These are phyloP conservation scores for Calonectria fujianensis DNA, from an alignment of 2,329 filamentous ascomycete species.

Conservation along the genomic window DNA sequence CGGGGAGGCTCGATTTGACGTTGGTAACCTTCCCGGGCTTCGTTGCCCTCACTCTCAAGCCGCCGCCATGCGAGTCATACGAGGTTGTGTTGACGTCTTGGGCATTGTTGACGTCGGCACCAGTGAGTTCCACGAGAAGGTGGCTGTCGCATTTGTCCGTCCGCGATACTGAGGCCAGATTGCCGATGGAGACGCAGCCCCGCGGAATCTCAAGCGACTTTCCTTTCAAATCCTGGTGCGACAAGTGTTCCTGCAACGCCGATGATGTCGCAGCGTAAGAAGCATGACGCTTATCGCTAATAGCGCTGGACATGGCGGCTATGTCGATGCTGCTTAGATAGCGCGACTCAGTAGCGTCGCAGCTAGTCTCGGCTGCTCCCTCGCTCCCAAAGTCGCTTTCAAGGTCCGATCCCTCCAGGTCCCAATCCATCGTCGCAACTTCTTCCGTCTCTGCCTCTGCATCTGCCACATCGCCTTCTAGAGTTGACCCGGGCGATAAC, in stretches of 20 bases:
- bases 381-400: slow-evolving; percentile 4
- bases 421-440: not conserved
- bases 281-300: not conserved
- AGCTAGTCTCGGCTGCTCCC: not conserved
- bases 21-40: not conserved
- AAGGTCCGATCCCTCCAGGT: slow-evolving; percentile 1
- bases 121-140: not conserved
- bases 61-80: not conserved
- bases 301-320: not conserved
- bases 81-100: not conserved
- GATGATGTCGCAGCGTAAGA: not conserved
- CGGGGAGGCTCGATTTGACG: not conserved
- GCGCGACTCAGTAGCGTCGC: not conserved
- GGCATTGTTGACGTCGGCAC: not conserved
- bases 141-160: not conserved
- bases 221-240: not conserved
- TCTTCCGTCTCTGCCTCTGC: not conserved
- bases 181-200: slow-evolving; percentile 1
- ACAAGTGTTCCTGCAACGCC: not conserved
- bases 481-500: not conserved
- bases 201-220: slow-evolving; percentile 2
- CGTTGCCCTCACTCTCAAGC: not conserved
- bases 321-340: not conserved
- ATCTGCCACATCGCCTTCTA: not conserved
- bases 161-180: not conserved